These are phyloP conservation scores for Claviceps sorghi DNA, from an alignment of 2,329 filamentous ascomycete genomes.

Conservation along the genomic window DNA sequence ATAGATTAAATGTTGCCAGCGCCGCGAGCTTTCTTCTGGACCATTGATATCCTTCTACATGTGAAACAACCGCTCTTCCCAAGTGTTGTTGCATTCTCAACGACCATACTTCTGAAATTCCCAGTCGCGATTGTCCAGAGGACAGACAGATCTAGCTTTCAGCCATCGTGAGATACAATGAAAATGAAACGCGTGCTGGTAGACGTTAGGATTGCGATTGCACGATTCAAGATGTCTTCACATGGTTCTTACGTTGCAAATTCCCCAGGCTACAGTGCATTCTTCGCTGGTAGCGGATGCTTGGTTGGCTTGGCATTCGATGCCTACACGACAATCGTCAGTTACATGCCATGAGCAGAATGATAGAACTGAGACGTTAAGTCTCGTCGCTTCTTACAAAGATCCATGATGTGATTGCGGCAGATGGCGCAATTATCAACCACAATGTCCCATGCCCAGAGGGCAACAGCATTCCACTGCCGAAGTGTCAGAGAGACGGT, in stretches of 20 bases:
- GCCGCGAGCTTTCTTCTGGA: neutral
- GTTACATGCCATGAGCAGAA: slow-evolving; percentile 1
- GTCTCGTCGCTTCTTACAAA: slow-evolving; percentile 48
- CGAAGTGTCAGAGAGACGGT: neutral
- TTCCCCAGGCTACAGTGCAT: slow-evolving; percentile 97
- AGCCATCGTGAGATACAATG: slow-evolving; percentile 99
- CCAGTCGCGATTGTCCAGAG: slow-evolving; percentile 96
- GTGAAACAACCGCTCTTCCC: neutral
- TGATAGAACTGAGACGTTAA: neutral
- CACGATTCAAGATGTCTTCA: neutral
- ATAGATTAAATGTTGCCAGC: neutral
- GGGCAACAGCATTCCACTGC: slow-evolving; percentile 94
- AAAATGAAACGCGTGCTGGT: slow-evolving; percentile 95
- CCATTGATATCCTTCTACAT: neutral
- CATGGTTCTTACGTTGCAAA: slow-evolving; percentile 71
- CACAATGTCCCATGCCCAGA: slow-evolving; percentile 99
- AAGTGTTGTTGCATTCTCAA: slow-evolving; percentile 18
- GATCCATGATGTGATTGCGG: slow-evolving; percentile 98
- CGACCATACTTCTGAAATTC: slow-evolving; percentile 98
- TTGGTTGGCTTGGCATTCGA: slow-evolving; percentile 98
- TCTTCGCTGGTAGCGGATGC: slow-evolving; percentile 94
- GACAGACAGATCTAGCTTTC: slow-evolving; percentile 97
- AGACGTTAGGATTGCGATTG: slow-evolving; percentile 19
- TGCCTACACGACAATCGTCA: slow-evolving; percentile 45
- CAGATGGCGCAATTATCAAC: slow-evolving; percentile 99